Evolutionary conservation across 2,329 filamentous ascomycete species (phyloP).

Genomic region (Pseudogymnoascus sp.): DNA sequence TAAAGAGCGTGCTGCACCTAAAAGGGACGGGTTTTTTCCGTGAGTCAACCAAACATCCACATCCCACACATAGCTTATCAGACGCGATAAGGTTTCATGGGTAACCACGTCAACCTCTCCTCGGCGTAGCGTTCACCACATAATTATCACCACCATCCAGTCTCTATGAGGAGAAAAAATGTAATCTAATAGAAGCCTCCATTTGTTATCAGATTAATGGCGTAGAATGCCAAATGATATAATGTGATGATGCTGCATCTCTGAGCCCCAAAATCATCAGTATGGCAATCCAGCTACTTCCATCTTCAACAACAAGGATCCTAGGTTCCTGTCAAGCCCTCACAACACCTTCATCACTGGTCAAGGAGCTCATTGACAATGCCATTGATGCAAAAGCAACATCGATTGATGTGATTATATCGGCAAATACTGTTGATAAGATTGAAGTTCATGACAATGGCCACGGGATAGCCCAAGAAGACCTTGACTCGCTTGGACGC

Average conservation of each 20-base stretch:
- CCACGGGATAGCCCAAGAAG: constrained; percentile 57
- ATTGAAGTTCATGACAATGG: constrained; percentile 70
- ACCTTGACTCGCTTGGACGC: constrained; percentile 56
- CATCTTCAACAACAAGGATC: constrained; percentile 44
- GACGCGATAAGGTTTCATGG: constrained; percentile 7
- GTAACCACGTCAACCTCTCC: background rate
- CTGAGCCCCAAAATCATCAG: constrained; percentile 1
- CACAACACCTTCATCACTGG: constrained; percentile 51
- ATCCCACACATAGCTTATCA: constrained; percentile 2
- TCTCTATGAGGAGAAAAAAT: background rate
- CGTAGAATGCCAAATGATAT: background rate
- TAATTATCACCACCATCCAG: background rate
- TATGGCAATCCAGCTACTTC: constrained; percentile 41
- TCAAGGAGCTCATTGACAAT: constrained; percentile 76
- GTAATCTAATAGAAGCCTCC: background rate
- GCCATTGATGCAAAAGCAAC: constrained; percentile 65
- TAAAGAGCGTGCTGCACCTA: background rate
- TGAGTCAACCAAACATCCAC: constrained; percentile 10
- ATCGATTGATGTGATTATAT: constrained; percentile 57
- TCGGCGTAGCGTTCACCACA: background rate
- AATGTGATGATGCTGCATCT: background rate
- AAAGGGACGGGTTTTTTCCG: background rate
- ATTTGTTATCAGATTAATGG: background rate
- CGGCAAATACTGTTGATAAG: constrained; percentile 59
- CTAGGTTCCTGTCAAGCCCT: constrained; percentile 58